These are phyloP conservation scores for Aspergillus funiculosus DNA, from an alignment of 495 filamentous ascomycete species.

Conservation along the genomic window DNA sequence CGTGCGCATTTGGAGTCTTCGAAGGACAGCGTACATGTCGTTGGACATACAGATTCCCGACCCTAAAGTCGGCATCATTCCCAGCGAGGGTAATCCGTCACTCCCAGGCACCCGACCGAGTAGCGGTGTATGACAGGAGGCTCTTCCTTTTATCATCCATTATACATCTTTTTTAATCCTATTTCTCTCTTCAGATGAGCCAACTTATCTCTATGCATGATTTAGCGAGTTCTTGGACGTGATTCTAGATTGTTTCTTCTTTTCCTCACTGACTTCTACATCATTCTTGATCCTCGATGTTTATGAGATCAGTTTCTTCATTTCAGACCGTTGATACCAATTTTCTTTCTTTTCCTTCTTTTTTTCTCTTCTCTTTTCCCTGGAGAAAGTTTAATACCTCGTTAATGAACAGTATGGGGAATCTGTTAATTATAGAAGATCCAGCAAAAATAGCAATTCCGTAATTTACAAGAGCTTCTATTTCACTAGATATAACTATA, in stretches of 20 bases:
- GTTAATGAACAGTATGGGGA: too few relatives aligned
- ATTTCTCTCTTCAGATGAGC: conserved; percentile 3
- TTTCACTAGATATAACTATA: too few relatives aligned
- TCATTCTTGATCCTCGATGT: conserved; percentile 6
- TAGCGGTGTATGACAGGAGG: conserved; percentile 23
- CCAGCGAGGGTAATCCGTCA: conserved; percentile 34
- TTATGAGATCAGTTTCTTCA: conserved; percentile 16
- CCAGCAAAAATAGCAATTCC: too few relatives aligned
- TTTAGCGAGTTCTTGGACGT: conserved; percentile 14
- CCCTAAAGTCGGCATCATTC: conserved; percentile 57
- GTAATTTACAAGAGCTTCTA: too few relatives aligned
- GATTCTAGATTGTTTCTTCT: too few relatives aligned
- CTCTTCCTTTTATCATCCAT: conserved; percentile 7
- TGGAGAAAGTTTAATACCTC: too few relatives aligned
- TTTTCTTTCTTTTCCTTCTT: conserved; percentile 1
- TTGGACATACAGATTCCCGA: conserved; percentile 83
- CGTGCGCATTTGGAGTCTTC: conserved; percentile 68
- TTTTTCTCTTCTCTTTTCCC: conserved; percentile 5
- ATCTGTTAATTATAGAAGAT: too few relatives aligned
- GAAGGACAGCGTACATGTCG: conserved; percentile 82
- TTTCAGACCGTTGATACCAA: conserved; percentile 20
- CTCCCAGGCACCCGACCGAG: conserved; percentile 37
- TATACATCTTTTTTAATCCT: conserved; percentile 14
- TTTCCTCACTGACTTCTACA: conserved; percentile 1
- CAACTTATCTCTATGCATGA: too few relatives aligned